These are phyloP conservation scores for Naumovozyma baii DNA, from an alignment of 805 yeast species.

Conservation along the genomic window DNA sequence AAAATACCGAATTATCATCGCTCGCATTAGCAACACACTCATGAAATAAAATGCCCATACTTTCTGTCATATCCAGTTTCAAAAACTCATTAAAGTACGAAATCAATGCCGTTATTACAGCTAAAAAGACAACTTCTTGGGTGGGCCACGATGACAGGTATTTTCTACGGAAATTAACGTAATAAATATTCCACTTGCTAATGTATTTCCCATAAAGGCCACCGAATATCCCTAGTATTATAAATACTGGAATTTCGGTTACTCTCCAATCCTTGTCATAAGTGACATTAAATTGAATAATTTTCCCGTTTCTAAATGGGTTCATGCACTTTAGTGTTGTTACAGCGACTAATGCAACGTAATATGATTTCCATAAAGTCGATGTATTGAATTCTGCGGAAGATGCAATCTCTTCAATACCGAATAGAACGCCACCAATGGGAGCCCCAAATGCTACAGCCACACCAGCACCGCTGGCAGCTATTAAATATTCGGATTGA, in stretches of 20 bases:
- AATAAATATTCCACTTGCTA: conserved; percentile 62
- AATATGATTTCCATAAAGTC: conserved; percentile 85
- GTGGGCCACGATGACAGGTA: conserved; percentile 41
- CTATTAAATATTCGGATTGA: conserved; percentile 46
- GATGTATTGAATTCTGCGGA: conserved; percentile 61
- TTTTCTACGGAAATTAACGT: conserved; percentile 66
- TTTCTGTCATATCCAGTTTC: conserved; percentile 85
- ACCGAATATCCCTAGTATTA: conserved; percentile 78
- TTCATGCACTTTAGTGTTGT: conserved; percentile 69
- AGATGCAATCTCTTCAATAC: conserved; percentile 75
- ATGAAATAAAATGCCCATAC: conserved; percentile 82
- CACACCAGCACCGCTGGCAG: conserved; percentile 95
- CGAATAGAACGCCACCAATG: conserved; percentile 89
- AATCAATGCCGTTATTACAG: conserved; percentile 60
- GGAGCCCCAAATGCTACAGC: conserved; percentile 98
- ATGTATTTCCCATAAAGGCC: conserved; percentile 81
- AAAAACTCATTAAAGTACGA: conserved; percentile 80
- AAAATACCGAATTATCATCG: conserved; percentile 27
- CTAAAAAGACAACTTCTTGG: conserved; percentile 60
- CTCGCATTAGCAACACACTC: conserved; percentile 45
- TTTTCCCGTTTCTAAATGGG: conserved; percentile 91
- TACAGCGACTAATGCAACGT: conserved; percentile 83
- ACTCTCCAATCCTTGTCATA: conserved; percentile 82
- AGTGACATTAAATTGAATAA: conserved; percentile 84
- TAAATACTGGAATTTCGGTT: conserved; percentile 73